These are phyloP conservation scores for Calocybe indica DNA, from an alignment of 768 basidiomycete genomes.

Conservation along the genomic window DNA sequence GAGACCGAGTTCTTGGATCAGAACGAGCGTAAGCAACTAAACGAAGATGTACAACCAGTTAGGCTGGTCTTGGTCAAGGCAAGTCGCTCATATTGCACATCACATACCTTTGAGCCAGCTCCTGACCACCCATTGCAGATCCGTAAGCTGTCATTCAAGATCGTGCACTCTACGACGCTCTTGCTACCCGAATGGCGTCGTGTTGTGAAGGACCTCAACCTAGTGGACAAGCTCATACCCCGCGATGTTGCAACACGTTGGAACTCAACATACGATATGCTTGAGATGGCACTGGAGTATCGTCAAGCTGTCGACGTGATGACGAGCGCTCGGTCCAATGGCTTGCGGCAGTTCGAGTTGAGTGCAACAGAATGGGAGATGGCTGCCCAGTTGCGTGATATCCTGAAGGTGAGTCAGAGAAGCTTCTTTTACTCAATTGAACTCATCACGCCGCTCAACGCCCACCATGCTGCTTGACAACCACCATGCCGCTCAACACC, in stretches of 20 bases:
- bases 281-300: conserved; percentile 23
- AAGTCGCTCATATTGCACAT: too few species aligned
- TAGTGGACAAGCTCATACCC: conserved; percentile 21
- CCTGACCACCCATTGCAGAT: too few species aligned
- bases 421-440: background rate
- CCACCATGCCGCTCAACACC: too few species aligned
- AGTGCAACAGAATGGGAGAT: conserved; percentile 24
- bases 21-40: conserved; percentile 11
- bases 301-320: conserved; percentile 18
- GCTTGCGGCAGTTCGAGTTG: conserved; percentile 20
- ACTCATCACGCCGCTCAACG: too few species aligned
- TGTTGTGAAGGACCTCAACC: conserved; percentile 1
- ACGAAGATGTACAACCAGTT: conserved; percentile 15
- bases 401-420: conserved; percentile 24
- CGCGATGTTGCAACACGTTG: conserved; percentile 30
- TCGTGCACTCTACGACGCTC: conserved; percentile 19
- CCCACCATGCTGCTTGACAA: too few species aligned
- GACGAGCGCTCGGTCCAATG: conserved; percentile 12
- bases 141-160: conserved; percentile 11
- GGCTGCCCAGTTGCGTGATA: conserved; percentile 19
- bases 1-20: conserved; percentile 7
- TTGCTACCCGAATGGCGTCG: conserved; percentile 13
- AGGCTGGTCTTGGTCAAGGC: conserved; percentile 26
- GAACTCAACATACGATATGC: conserved; percentile 34
- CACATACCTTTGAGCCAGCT: too few species aligned